Evolutionary conservation across 164 flowering plant species (phyloP), one percentile per base, ranked within the genome.

Genomic region (Protea cynaroides): DNA sequence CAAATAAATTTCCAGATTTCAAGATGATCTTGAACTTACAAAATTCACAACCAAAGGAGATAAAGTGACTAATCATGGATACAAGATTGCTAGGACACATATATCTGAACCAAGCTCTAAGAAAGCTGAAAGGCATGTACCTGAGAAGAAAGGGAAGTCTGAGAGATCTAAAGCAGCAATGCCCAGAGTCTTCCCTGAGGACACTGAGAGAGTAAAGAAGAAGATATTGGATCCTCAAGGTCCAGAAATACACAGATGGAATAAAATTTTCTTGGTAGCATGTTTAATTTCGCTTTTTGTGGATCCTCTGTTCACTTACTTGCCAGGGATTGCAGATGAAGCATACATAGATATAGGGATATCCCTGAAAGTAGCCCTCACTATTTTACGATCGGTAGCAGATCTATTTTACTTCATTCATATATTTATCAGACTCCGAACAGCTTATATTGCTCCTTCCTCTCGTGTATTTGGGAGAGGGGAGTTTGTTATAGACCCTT

Each of bases 391-490:
- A 60, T 74, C 96, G 19, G 8, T 88, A 12, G 86, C 86, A 6
- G 99, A 94, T 79, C 62, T 74, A 38, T 89, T 92, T 65, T 92
- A 91, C 74, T 54, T 78, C 22, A 68, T 86, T 66, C 90, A 93
- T 62, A 88, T 93, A 62, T 78, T 65, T 43, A 79, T 84, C 18
- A 75, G 82, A 49, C 90, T 90, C 73, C 79, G 81, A 15, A 93
- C 96, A 22, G 98, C 98, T 58, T 93, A 78, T 65, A 76, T 93
- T 19, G 97, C 96, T 4, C 98, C 98, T 47, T 86, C 90, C 73
- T 93, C 97, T 66, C 93, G 95, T 52, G 97, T 93, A 3, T 89
- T 93, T 78, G 98, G 97, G 65, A 81, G 97, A 78, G 98, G 98
- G 50, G 97, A 93, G 76, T 95, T 93, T 63, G 96, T 90, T 9